Evolutionary conservation across 2,329 filamentous ascomycete genomes (phyloP).

Genomic region (Fusarium sp.): DNA sequence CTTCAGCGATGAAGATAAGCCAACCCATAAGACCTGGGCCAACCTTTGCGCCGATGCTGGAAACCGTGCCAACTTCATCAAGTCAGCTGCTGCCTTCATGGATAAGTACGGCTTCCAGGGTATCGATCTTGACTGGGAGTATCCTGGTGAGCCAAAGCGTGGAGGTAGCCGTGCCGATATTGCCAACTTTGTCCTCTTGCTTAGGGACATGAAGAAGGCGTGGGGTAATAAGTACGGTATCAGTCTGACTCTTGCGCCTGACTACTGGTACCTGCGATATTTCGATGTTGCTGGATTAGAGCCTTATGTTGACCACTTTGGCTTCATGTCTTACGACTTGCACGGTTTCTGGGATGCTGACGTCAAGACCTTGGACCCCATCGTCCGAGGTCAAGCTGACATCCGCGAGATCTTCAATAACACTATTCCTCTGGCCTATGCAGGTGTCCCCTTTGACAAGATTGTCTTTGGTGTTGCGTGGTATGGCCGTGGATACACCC

Average conservation of each 20-base stretch:
- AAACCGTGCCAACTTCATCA: conserved; percentile 52
- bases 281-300: conserved; percentile 54
- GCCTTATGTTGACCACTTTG: conserved; percentile 52
- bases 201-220: conserved; percentile 49
- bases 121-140: conserved; percentile 61
- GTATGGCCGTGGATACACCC: conserved; percentile 60
- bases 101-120: conserved; percentile 45
- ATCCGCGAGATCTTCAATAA: conserved; percentile 54
- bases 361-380: conserved; percentile 45
- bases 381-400: conserved; percentile 55
- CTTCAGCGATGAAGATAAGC: conserved; percentile 50
- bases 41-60: conserved; percentile 39
- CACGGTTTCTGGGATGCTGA: conserved; percentile 57
- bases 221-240: conserved; percentile 53
- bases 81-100: conserved; percentile 42
- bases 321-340: conserved; percentile 55
- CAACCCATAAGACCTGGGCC: conserved; percentile 44
- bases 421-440: conserved; percentile 55
- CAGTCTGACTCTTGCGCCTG: conserved; percentile 51
- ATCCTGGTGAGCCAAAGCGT: conserved; percentile 50
- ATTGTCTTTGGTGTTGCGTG: conserved; percentile 59
- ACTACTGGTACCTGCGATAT: conserved; percentile 51
- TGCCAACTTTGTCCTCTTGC: conserved; percentile 50
- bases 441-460: conserved; percentile 53
- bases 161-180: conserved; percentile 52